phyloP scores from a whole-genome alignment of 2,329 filamentous ascomycete genomes.

The Massarina eburnea region DNA sequence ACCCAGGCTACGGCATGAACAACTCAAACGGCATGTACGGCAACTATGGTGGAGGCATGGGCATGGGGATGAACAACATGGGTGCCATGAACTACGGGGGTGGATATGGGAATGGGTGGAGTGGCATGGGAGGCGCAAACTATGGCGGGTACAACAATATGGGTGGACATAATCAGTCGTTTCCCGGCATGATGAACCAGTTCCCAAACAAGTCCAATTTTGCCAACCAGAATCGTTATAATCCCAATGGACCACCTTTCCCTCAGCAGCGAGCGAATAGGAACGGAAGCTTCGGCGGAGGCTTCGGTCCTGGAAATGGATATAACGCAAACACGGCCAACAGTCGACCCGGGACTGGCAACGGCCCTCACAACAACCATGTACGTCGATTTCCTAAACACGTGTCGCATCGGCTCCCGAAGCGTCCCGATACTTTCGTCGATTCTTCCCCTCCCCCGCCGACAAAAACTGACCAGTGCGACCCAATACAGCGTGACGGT shows the following conservation, averaged over 20 bases:
- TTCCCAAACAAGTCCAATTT: constrained; percentile 61
- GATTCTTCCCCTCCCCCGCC: constrained; percentile 4
- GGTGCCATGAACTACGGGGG: constrained; percentile 65
- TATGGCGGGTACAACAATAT: constrained; percentile 63
- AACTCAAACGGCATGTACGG: constrained; percentile 76
- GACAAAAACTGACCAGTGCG: constrained; percentile 28
- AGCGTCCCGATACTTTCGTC: neutral
- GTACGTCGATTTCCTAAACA: constrained; percentile 36
- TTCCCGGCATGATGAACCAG: constrained; percentile 53
- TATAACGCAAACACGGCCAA: constrained; percentile 18
- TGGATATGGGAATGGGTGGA: constrained; percentile 64
- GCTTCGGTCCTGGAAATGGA: constrained; percentile 29
- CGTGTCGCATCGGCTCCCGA: constrained; percentile 9
- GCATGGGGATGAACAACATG: constrained; percentile 78
- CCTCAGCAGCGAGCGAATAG: constrained; percentile 41
- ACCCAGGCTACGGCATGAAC: constrained; percentile 57
- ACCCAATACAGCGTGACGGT: constrained; percentile 30
- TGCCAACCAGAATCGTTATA: constrained; percentile 75
- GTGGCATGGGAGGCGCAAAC: constrained; percentile 69
- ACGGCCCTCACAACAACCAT: constrained; percentile 23
- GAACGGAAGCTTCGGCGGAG: constrained; percentile 45
- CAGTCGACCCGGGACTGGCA: constrained; percentile 36
- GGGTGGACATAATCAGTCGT: constrained; percentile 57
- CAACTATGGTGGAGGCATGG: constrained; percentile 68
- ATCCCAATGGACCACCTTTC: constrained; percentile 65